phyloP scores from a whole-genome alignment of 306 rosid genomes.

The Sphenostylis stenocarpa region DNA sequence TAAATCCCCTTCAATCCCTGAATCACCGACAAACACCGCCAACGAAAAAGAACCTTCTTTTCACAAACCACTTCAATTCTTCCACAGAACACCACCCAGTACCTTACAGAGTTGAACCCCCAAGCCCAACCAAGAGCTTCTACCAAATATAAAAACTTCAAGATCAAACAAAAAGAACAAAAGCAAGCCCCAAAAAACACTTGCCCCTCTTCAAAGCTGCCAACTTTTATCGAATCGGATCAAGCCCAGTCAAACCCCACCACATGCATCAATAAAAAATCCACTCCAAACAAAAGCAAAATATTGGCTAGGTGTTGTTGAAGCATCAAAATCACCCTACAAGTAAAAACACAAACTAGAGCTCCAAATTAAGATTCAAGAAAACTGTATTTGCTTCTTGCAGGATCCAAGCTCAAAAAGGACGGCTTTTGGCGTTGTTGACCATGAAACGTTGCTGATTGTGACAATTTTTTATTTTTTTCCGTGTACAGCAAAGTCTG shows the following conservation, averaged over 20 bases:
- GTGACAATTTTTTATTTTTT: not conserved
- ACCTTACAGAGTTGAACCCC: slow-evolving; percentile 18
- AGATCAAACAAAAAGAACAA: slow-evolving; percentile 18
- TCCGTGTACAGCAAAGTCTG: not conserved
- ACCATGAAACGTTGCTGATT: slow-evolving; percentile 36
- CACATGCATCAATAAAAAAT: not conserved
- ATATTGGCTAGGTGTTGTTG: not conserved
- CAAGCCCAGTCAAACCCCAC: slow-evolving; percentile 32
- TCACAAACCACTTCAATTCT: slow-evolving; percentile 41
- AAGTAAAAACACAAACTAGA: slow-evolving; percentile 23
- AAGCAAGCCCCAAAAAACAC: slow-evolving; percentile 10
- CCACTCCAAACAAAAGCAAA: slow-evolving; percentile 3
- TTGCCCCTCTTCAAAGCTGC: slow-evolving; percentile 23
- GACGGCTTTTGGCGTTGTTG: slow-evolving; percentile 37
- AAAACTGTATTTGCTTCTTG: slow-evolving; percentile 35
- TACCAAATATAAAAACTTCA: slow-evolving; percentile 27
- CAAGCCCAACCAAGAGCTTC: slow-evolving; percentile 42
- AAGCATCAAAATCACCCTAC: slow-evolving; percentile 26
- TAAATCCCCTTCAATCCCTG: slow-evolving; percentile 42
- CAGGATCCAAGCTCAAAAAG: slow-evolving; percentile 57
- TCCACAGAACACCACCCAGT: slow-evolving; percentile 23
- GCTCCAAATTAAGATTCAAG: slow-evolving; percentile 29
- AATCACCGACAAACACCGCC: slow-evolving; percentile 27
- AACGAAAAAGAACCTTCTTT: not conserved
- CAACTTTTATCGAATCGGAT: slow-evolving; percentile 37